Conservation (phyloP, 768 basidiomycete species). For the Auricularia cornea region DNA sequence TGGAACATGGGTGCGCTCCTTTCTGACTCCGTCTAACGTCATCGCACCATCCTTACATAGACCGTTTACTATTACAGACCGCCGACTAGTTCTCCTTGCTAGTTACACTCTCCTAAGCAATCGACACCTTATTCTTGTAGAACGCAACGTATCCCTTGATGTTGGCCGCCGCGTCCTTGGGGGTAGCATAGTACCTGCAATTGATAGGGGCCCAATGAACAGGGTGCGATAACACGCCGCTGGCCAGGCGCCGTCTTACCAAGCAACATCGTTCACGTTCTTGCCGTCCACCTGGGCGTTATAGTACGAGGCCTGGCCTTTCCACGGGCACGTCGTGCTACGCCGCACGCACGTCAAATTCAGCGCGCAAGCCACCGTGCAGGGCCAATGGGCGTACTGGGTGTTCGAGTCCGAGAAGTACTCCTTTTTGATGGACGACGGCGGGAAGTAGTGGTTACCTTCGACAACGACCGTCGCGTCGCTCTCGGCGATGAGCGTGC, state of each 20-base stretch:
- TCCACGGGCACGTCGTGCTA: slow-evolving; percentile 60
- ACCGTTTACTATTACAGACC: too few species aligned
- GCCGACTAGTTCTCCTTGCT: too few species aligned
- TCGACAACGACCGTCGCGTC: slow-evolving; percentile 49
- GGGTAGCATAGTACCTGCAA: slow-evolving; percentile 63
- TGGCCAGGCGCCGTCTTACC: too few species aligned
- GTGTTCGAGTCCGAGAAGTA: slow-evolving; percentile 46
- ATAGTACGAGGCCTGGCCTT: slow-evolving; percentile 71
- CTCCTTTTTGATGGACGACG: slow-evolving; percentile 37
- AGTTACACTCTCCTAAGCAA: background rate
- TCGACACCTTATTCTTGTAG: slow-evolving; percentile 45
- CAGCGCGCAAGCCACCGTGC: slow-evolving; percentile 3
- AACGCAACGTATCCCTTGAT: slow-evolving; percentile 69
- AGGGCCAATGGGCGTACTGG: slow-evolving; percentile 29
- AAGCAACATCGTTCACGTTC: slow-evolving; percentile 51
- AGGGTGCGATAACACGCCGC: too few species aligned
- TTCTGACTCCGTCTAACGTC: too few species aligned
- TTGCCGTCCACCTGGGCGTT: slow-evolving; percentile 43
- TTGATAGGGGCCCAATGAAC: too few species aligned
- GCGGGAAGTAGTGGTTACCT: slow-evolving; percentile 69
- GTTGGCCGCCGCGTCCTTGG: slow-evolving; percentile 46
- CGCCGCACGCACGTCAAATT: background rate
- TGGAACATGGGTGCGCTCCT: too few species aligned
- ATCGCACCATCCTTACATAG: too few species aligned
- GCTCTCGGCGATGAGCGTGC: slow-evolving; percentile 49